Base-by-base conservation (phyloP, 345 rosid genomes). In the Eutrema japonicum region DNA sequence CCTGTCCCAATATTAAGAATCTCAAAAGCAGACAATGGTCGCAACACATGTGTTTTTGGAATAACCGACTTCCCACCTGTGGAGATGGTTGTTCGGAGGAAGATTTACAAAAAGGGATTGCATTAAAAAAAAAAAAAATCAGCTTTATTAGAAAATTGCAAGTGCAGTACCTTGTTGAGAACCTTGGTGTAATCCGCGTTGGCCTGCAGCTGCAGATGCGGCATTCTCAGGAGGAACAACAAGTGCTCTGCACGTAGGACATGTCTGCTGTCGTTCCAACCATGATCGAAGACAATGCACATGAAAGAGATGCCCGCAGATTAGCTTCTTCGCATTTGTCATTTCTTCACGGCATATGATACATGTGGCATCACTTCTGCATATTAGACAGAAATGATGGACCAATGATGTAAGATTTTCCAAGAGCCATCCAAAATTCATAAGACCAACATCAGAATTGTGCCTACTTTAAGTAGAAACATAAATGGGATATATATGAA, bases 331-430 rank as follows among this genome's bases (percentile, higher is more conserved):
- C 8, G 98, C 99, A 37, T 82, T 82, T 22, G 91, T 90, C 99
- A 94, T 94, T 88, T 94, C 98, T 82, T 94, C 98, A 66, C 98
- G 98, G 77, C 98, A 91, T 46, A 94, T 89, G 71, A 94, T 94
- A 79, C 98, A 94, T 48, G 97, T 94, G 53, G 90, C 96, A 42
- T 94, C 98, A 78, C 86, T 85, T 83, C 98, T 94, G 95, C 78
- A 81, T 42, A 69, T 56, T 8, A 8, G 60, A 16, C 77, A 79
- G 61, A 61, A 61, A 54, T 64, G 51, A 77, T 6, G 27, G 10
- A 26, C 60, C 53, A 73, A 12, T 38, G 16, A 48, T 38, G 68
- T 26, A 35, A 68, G 33, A 63, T n/a, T 62, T 47, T 18, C 46
- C 70, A 63, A 53, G 33, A 22, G 12, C 49, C n/a, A 51, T 50